Base-by-base conservation (phyloP, 1,284 basidiomycete species). In the Leccinum pachyderme region DNA sequence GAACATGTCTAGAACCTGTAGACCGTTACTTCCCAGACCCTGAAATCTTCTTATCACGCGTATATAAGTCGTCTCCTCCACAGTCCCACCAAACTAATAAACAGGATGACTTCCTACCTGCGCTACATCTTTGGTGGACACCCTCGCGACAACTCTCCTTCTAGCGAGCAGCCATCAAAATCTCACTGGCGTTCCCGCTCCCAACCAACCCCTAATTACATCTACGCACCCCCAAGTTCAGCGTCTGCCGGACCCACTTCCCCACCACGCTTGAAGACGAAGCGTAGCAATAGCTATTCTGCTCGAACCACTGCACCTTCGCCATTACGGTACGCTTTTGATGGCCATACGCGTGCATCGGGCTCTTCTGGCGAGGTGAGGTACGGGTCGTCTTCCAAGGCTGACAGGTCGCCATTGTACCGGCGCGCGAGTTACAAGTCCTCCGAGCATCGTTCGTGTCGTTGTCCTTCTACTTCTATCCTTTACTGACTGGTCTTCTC, bases 371-470 rank as follows among this genome's bases (percentile, higher is more conserved):
- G 56, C 22, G 66, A 69, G 43, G 60, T 68, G 49, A 64, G 66
- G 43, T 65, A 63, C 41, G 59, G 66, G 12, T 52, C 68, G n/a
- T 61, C 70, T 18, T 55, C 68, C 37, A 69, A 55, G 53, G 57
- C 37, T 12, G 70, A 66, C 27, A 57, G 63, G n/a, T 52, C 58
- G 2, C 68, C 70, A 5, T 45, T 72, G 44, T 70, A 70, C 51
- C 63, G 69, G 25, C 70, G 68, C 46, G 66, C 68, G 5, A 70
- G 68, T 51, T 72, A 72, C 59, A 72, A 63, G 57, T 71, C 69
- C 7, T 66, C 66, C 11, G 68, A 72, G 32, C 67, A 72, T 52
- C 59, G 68, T 72, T 53, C 9, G 68, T 72, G 12, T 52, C 51
- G 15, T 37, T 22, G 1, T 24, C 13, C 27, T 24, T 18, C 18